phyloP scores from a whole-genome alignment of 2,329 filamentous ascomycete genomes.

The Paraphoma sp. region DNA sequence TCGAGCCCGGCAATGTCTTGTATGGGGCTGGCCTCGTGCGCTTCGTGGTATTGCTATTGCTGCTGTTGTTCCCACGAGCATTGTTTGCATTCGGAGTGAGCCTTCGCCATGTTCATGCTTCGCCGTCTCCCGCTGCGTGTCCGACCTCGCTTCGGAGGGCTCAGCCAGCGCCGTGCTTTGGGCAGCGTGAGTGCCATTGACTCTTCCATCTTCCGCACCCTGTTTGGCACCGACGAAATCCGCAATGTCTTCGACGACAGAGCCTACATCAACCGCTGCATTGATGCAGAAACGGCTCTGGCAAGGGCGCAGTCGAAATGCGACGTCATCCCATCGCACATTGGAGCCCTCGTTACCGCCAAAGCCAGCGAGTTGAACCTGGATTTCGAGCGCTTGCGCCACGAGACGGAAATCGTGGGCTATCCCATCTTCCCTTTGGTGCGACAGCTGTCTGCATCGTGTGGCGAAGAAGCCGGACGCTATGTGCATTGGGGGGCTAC shows the following conservation, averaged over 20 bases:
- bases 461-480: constrained; percentile 46
- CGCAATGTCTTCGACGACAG: constrained; percentile 59
- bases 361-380: constrained; percentile 44
- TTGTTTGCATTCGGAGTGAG: constrained; percentile 9
- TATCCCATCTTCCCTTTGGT: constrained; percentile 62
- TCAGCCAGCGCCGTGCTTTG: constrained; percentile 28
- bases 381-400: constrained; percentile 52
- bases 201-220: constrained; percentile 58
- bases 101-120: constrained; percentile 36
- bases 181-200: constrained; percentile 52
- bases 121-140: constrained; percentile 30
- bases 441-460: constrained; percentile 53
- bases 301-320: constrained; percentile 59
- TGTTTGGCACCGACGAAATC: constrained; percentile 61
- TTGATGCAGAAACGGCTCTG: constrained; percentile 60
- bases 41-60: too few species aligned
- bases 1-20: constrained; percentile 15
- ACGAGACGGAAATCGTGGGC: constrained; percentile 60
- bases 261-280: constrained; percentile 57
- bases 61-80: too few species aligned
- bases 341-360: constrained; percentile 40
- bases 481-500: constrained; percentile 67
- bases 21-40: background rate
- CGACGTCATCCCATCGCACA: constrained; percentile 55
- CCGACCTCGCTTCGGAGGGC: constrained; percentile 21